These are phyloP conservation scores for Biscutella laevigata DNA, from an alignment of 441 rosid species.

Conservation along the genomic window DNA sequence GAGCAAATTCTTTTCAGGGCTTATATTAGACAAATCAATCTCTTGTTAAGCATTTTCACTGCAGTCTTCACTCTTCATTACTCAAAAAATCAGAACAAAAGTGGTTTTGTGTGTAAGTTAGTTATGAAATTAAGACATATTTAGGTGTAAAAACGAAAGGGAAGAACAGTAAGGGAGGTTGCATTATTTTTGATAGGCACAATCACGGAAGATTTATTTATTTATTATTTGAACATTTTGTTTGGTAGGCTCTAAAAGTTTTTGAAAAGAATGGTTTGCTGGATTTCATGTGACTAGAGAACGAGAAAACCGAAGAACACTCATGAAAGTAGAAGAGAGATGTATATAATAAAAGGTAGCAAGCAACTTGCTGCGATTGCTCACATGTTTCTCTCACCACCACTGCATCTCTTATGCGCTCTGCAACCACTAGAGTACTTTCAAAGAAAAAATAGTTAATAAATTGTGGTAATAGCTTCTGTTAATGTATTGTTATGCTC, in stretches of 20 bases:
- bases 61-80: too few relatives aligned
- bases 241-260: background rate
- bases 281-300: constrained; percentile 14
- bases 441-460: background rate
- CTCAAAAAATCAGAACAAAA: too few relatives aligned
- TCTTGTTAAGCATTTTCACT: too few relatives aligned
- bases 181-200: background rate
- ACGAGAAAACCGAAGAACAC: constrained; percentile 1
- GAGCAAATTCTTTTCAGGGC: background rate
- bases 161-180: background rate
- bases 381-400: constrained; percentile 19
- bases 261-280: background rate
- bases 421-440: background rate
- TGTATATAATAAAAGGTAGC: background rate
- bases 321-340: constrained; percentile 13
- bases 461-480: background rate
- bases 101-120: too few relatives aligned
- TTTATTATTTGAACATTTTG: background rate
- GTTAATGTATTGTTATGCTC: background rate
- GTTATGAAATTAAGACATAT: too few relatives aligned
- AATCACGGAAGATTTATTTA: background rate
- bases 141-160: too few relatives aligned
- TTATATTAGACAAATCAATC: constrained; percentile 3
- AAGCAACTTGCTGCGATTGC: background rate
- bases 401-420: too few relatives aligned